Evolutionary conservation across 805 yeast species (phyloP).

Genomic region (Metschnikowia aberdeeniae): DNA sequence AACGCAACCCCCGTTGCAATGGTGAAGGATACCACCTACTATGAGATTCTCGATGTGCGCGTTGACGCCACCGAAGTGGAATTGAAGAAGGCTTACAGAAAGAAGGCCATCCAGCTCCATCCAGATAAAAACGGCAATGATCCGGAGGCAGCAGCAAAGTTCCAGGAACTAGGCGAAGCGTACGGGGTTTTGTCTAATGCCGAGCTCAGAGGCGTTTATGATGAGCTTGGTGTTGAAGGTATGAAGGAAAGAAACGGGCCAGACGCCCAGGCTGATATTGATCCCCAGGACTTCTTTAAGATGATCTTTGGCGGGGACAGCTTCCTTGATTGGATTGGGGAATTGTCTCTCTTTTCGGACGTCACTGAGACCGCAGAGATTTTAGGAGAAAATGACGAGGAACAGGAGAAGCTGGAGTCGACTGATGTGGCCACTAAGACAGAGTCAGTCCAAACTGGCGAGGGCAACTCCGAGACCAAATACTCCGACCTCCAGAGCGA

Average conservation of each 20-base stretch:
- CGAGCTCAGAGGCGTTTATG: constrained; percentile 67
- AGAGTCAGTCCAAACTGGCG: not conserved
- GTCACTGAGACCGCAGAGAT: constrained; percentile 60
- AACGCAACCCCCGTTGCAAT: constrained; percentile 28
- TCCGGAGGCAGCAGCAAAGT: constrained; percentile 80
- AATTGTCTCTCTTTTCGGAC: constrained; percentile 72
- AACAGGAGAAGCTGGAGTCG: constrained; percentile 19
- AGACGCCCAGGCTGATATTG: constrained; percentile 63
- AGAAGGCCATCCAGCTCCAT: constrained; percentile 18
- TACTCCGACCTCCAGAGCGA: constrained; percentile 19
- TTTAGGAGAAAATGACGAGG: constrained; percentile 33
- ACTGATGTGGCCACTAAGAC: constrained; percentile 24
- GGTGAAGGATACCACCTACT: constrained; percentile 85
- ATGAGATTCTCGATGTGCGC: constrained; percentile 69
- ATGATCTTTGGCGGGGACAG: constrained; percentile 83
- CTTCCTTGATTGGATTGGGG: constrained; percentile 82
- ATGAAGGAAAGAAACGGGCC: constrained; percentile 66
- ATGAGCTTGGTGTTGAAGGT: constrained; percentile 64
- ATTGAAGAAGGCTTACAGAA: constrained; percentile 80
- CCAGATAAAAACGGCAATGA: constrained; percentile 98
- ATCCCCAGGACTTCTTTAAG: constrained; percentile 81
- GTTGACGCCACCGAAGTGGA: constrained; percentile 73
- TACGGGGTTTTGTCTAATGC: constrained; percentile 78
- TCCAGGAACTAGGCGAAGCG: constrained; percentile 67
- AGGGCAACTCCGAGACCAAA: not conserved